Percentiles rank a stretch among this genome's conserved stretches.
Conservation (phyloP, 2,329 filamentous ascomycete species). For the Ciborinia camelliae region DNA sequence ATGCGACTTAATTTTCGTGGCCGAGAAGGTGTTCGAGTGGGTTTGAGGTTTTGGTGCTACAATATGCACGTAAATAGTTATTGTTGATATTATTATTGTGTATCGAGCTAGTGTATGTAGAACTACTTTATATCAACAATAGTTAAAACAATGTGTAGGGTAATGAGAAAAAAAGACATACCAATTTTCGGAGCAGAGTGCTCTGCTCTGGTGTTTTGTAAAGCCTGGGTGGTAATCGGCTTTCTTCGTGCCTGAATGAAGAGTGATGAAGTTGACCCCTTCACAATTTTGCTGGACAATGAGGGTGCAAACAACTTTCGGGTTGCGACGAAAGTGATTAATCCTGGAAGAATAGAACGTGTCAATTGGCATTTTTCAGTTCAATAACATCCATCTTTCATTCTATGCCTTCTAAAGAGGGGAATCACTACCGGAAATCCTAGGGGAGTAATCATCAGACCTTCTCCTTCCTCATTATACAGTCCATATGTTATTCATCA, state of each 20-base stretch:
- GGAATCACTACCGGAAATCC: no score
- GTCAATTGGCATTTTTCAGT: no score
- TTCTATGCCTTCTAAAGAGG: no score
- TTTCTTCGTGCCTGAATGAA: not conserved
- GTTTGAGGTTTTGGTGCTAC: not conserved
- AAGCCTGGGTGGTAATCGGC: not conserved
- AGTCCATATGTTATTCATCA: no score
- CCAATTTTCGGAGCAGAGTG: not conserved
- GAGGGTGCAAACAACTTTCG: not conserved
- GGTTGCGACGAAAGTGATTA: no score
- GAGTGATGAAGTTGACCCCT: not conserved
- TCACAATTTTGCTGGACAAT: not conserved
- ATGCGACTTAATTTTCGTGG: not conserved
- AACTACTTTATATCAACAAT: no score
- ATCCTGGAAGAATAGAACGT: no score
- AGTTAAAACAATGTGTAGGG: not conserved
- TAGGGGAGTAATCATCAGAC: no score
- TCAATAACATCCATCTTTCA: no score
- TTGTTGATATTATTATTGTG: no score
- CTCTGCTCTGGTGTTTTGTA: not conserved
- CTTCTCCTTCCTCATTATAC: no score
- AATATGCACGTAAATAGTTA: not conserved
- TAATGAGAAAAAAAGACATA: not conserved
- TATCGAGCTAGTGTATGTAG: no score
- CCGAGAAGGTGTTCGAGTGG: not conserved